Evolutionary conservation across 345 rosid genomes (phyloP), one percentile per base, ranked within the genome.

Genomic region (Microthlaspi erraticum): DNA sequence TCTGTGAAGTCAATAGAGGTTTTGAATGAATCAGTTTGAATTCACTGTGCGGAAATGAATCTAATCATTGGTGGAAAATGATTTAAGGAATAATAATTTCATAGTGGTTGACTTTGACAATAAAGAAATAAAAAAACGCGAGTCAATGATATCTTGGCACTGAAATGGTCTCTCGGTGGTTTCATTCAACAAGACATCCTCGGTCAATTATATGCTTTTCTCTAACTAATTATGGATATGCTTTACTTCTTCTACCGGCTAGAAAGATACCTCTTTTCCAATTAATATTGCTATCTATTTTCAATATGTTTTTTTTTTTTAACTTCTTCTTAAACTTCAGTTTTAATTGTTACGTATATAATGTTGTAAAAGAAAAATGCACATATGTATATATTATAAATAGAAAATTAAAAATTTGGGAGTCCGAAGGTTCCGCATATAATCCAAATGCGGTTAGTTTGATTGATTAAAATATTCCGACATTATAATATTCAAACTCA

Each of bases 121-220:
- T 44, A 19, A n/a, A 34, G 16, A 39, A 55, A 33, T 9, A 10
- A 41, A 52, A 60, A 60, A 43, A 48, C 31, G 10, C 18, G 0
- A 73, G 65, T 64, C 77, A 73, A 73, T 31, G 50, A 46, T 45
- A 53, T 64, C 13, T 45, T 45, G 63, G 64, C 64, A 26, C 37
- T 26, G 43, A 55, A 45, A 34, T 46, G 37, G 51, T 72, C 65
- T 46, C 17, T 72, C 14, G 13, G 55, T 44, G 64, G 76, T 33
- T 53, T 72, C 70, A 36, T 44, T 44, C 52, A 71, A 32, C 76
- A 62, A 53, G 38, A 71, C 76, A 71, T 53, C 55, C 16, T 14
- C 39, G 18, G 34, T 41, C 75, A 61, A 49, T 33, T 13, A 19
- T 44, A 36, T 36, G 48, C 48, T 14, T 33, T 32, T 44, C 4